These are phyloP conservation scores for Ophiostoma piceae DNA, from an alignment of 2,329 filamentous ascomycete genomes.

Conservation along the genomic window DNA sequence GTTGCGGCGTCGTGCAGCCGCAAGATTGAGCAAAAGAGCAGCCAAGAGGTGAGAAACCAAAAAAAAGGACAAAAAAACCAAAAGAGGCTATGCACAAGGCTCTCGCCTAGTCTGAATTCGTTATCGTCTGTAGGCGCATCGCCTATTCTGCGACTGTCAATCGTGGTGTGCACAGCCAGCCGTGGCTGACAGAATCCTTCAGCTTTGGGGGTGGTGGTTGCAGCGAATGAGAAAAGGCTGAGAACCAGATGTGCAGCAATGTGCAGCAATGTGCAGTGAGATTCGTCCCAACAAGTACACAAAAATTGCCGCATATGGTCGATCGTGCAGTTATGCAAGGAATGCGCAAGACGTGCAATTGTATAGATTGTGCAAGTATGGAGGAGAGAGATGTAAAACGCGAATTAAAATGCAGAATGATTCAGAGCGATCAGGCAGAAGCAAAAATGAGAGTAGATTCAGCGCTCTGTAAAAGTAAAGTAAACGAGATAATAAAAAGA, in stretches of 20 bases:
- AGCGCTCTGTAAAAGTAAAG: background rate
- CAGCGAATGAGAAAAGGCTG: background rate
- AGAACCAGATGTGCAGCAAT: too few species aligned
- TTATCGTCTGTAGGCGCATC: background rate
- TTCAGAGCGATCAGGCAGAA: background rate
- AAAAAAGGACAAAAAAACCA: background rate
- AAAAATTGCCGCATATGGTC: background rate
- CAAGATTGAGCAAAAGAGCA: too few species aligned
- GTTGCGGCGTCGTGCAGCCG: too few species aligned
- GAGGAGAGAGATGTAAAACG: too few species aligned
- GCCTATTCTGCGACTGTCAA: background rate
- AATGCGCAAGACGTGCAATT: background rate
- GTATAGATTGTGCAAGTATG: background rate
- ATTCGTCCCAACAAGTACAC: too few species aligned
- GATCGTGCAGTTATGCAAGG: background rate
- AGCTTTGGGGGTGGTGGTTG: background rate
- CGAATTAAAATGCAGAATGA: background rate
- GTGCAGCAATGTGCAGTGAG: background rate
- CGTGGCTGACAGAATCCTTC: background rate
- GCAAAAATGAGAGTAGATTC: background rate
- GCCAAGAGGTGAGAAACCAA: too few species aligned
- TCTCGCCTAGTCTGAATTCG: background rate
- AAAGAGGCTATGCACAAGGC: slow-evolving; percentile 1
- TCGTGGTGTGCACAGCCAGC: background rate
- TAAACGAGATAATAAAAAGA: background rate